Base-by-base conservation (phyloP, 225 moss, liverwort and hornwort genomes). In the Neckera pumila region DNA sequence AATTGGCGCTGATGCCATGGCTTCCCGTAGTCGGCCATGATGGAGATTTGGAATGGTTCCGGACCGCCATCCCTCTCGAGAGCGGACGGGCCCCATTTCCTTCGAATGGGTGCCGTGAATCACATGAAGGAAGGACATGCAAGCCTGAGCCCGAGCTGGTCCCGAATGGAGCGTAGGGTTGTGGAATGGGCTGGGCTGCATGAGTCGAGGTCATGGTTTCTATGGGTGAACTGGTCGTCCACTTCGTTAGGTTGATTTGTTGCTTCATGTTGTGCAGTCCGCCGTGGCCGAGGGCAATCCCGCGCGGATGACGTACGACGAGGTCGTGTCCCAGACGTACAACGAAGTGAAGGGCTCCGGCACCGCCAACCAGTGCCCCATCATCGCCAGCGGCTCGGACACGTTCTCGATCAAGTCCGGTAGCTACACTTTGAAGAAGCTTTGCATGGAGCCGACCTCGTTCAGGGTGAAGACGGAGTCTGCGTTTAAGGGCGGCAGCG, bases 391-490 rank as follows among this genome's bases (percentile, higher is more conserved):
- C 22, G 97, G 95, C 0, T 83, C 80, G n/a, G 87, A 88, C 76
- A 89, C 89, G 14, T 93, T 96, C 28, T 58, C 49, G 30, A 54
- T 96, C 88, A 90, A 91, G 89, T 54, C 96, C 42, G 97, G 97
- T 17, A 91, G 21, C 31, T 96, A 97, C 92, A 85, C 79, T 23
- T 8, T 97, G 62, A 95, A 91, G 93, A 95, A 97, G 90, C 74
- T 97, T 14, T 97, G 97, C 91, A 45, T 97, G 47, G 97, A 97
- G 94, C 97, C 97, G 36, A 97, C 97, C 1, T 92, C 97, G 26
- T 97, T 97, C 93, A 95, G 92, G 28, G 97, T 97, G 73, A 97
- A 96, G 92, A 87, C 97, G 4, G 97, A 97, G 90, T 95, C 95
- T 16, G 80, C 89, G 22, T 92, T 95, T 89, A 97, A 97, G 92